phyloP scores from a whole-genome alignment of 2,329 filamentous ascomycete species.

The Diplodia corticola region DNA sequence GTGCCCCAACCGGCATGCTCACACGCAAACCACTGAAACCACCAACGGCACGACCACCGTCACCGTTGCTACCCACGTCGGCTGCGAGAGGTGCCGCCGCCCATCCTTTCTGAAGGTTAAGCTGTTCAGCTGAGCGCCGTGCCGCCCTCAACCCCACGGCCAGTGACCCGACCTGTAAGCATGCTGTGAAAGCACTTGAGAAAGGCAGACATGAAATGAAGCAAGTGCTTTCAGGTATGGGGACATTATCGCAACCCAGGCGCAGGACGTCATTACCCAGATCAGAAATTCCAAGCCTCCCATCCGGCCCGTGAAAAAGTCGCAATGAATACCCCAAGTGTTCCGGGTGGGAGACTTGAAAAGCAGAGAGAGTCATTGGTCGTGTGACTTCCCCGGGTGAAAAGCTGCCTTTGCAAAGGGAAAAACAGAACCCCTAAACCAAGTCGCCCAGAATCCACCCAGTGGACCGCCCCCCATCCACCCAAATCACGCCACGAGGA shows the following conservation, averaged over 20 bases:
- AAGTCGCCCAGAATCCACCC: background rate
- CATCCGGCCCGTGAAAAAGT: background rate
- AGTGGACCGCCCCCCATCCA: too few species aligned
- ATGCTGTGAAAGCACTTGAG: background rate
- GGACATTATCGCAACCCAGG: background rate
- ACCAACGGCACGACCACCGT: slow-evolving; percentile 13
- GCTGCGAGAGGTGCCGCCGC: slow-evolving; percentile 16
- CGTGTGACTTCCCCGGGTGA: background rate
- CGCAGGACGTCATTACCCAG: background rate
- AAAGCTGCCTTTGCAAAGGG: background rate
- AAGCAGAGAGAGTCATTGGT: background rate
- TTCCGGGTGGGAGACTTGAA: background rate
- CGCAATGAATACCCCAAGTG: background rate
- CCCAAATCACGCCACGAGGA: background rate
- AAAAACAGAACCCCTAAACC: background rate
- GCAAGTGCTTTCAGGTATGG: background rate
- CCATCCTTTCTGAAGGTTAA: slow-evolving; percentile 20
- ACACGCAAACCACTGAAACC: slow-evolving; percentile 5
- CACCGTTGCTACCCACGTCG: slow-evolving; percentile 21
- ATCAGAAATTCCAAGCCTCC: background rate
- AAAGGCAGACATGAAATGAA: background rate
- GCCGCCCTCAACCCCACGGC: background rate
- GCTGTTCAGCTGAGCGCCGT: slow-evolving; percentile 13
- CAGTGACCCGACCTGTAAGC: background rate
- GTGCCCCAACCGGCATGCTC: background rate